phyloP scores from a whole-genome alignment of 2,329 filamentous ascomycete genomes.

The Ascochyta fabae region DNA sequence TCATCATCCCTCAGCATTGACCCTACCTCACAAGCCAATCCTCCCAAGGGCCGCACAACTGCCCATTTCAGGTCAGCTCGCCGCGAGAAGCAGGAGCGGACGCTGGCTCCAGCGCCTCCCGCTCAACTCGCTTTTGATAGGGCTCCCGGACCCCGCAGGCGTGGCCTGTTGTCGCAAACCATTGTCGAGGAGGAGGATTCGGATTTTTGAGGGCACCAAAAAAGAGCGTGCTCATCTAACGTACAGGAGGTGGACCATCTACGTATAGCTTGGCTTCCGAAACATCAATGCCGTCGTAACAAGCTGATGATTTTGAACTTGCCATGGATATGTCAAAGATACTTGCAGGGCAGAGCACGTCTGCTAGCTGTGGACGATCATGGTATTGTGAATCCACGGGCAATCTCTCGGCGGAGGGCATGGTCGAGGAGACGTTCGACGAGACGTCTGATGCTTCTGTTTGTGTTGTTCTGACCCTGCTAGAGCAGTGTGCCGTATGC shows the following conservation, averaged over 20 bases:
- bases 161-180: constrained; percentile 66
- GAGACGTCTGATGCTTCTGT: neutral
- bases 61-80: constrained; percentile 39
- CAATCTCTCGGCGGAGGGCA: neutral
- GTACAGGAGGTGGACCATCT: neutral
- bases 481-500: neutral
- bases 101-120: constrained; percentile 23
- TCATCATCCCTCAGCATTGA: constrained; percentile 58
- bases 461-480: neutral
- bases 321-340: neutral
- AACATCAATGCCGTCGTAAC: neutral
- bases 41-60: constrained; percentile 30
- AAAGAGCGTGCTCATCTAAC: neutral
- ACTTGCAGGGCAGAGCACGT: neutral
- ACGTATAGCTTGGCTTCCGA: neutral
- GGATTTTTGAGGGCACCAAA: constrained; percentile 45
- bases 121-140: constrained; percentile 35
- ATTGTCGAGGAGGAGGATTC: constrained; percentile 76
- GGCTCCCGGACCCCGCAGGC: constrained; percentile 37
- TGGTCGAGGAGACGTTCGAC: neutral
- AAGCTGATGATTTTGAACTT: neutral
- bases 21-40: constrained; percentile 7
- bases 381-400: neutral
- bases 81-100: constrained; percentile 30
- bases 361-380: too few relatives aligned